These are phyloP conservation scores for Megacollybia platyphylla DNA, from an alignment of 1,284 basidiomycete species.

Conservation along the genomic window DNA sequence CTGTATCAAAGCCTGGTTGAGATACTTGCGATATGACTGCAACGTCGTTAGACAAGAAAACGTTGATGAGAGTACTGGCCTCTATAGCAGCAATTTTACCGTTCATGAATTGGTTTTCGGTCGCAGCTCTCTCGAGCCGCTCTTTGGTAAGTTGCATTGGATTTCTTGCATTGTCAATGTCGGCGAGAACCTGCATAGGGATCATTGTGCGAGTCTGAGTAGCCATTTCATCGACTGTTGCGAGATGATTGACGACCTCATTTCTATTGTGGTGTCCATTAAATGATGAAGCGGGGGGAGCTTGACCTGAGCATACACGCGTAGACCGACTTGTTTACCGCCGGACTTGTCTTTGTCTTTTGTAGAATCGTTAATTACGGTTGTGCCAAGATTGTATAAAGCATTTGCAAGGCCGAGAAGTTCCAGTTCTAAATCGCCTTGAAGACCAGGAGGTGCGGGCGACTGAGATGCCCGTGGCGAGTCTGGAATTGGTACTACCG, in stretches of 20 bases:
- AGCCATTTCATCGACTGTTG: conserved; percentile 51
- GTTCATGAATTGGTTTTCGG: conserved; percentile 82
- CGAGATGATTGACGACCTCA: conserved; percentile 53
- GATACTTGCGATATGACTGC: conserved; percentile 41
- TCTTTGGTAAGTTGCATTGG: conserved; percentile 71
- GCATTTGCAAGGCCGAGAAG: conserved; percentile 59
- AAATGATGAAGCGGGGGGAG: not conserved
- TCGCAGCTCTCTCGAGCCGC: conserved; percentile 62
- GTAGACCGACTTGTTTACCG: conserved; percentile 57
- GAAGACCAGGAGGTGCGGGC: conserved; percentile 47
- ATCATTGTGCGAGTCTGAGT: conserved; percentile 46
- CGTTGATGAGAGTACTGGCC: conserved; percentile 22
- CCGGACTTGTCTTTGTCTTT: conserved; percentile 59
- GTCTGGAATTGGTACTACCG: conserved; percentile 36
- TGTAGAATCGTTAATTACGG: conserved; percentile 66
- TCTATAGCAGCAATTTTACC: conserved; percentile 68
- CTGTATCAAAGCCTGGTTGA: conserved; percentile 44
- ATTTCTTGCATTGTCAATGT: conserved; percentile 67
- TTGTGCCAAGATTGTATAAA: conserved; percentile 68
- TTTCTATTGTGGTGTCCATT: conserved; percentile 29
- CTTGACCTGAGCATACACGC: conserved; percentile 35
- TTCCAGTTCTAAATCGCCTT: conserved; percentile 64
- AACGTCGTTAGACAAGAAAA: conserved; percentile 1
- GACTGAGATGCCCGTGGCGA: conserved; percentile 61
- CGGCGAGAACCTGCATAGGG: conserved; percentile 57